A percentile compares a stretch with the other conserved stretches of the same genome.
phyloP scores from a whole-genome alignment of 768 basidiomycete genomes.

The Psilocybe tampanensis region DNA sequence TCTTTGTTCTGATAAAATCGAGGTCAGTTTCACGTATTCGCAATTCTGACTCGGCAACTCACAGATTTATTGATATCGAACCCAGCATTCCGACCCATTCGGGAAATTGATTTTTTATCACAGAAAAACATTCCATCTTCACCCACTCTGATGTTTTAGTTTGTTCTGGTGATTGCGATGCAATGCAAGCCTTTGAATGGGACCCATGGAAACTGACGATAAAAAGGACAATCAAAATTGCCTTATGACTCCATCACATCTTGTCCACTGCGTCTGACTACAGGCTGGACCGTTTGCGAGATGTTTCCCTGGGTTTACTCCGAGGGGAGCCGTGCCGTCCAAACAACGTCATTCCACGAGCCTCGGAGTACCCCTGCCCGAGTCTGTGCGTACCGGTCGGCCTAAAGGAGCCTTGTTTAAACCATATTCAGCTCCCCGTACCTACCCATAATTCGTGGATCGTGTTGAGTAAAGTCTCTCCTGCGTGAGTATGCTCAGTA shows the following conservation, averaged over 20 bases:
- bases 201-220: background rate
- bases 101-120: slow-evolving; percentile 19
- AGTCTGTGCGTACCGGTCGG: slow-evolving; percentile 9
- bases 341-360: slow-evolving; percentile 10
- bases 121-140: background rate
- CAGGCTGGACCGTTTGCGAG: background rate
- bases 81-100: slow-evolving; percentile 19
- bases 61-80: background rate
- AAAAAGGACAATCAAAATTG: too few species aligned
- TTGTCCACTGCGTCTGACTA: background rate
- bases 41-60: too few species aligned
- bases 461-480: background rate
- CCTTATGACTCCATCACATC: background rate
- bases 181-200: too few species aligned
- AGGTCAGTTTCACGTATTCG: too few species aligned
- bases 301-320: background rate
- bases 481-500: slow-evolving; percentile 7
- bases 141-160: background rate
- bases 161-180: too few species aligned
- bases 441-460: background rate
- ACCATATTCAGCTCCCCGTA: too few species aligned
- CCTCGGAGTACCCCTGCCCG: slow-evolving; percentile 1
- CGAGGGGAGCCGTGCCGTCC: slow-evolving; percentile 9
- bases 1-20: background rate
- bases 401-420: too few species aligned